A percentile compares a stretch with the other conserved stretches of the same genome.
phyloP scores from a whole-genome alignment of 495 filamentous ascomycete species.

The Friedmanniomyces simplex region DNA sequence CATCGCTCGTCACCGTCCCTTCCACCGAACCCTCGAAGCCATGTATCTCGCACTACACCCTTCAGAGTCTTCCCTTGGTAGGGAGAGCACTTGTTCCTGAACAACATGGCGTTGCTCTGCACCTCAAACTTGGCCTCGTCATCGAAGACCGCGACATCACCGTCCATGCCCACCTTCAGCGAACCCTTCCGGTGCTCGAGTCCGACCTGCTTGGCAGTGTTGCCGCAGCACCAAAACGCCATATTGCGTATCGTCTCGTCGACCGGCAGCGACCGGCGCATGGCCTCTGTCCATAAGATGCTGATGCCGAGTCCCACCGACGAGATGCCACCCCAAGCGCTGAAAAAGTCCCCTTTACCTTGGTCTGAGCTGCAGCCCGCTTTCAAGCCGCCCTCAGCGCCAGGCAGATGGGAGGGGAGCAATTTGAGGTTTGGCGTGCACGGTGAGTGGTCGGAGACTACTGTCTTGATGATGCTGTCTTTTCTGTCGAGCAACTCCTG shows the following conservation, averaged over 20 bases:
- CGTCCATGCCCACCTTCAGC: constrained; percentile 75
- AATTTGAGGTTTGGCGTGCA: constrained; percentile 93
- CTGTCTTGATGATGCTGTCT: constrained; percentile 76
- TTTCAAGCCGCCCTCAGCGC: neutral
- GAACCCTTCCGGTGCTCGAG: constrained; percentile 74
- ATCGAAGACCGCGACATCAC: constrained; percentile 88
- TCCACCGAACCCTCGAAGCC: constrained; percentile 59
- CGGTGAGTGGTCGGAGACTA: constrained; percentile 94
- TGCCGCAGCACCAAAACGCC: constrained; percentile 71
- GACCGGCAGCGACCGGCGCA: constrained; percentile 42
- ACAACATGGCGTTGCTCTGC: constrained; percentile 56
- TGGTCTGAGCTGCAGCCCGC: constrained; percentile 22
- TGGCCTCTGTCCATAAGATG: constrained; percentile 76
- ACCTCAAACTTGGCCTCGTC: constrained; percentile 68
- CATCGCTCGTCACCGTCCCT: constrained; percentile 29
- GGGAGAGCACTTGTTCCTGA: constrained; percentile 88
- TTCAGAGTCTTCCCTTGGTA: constrained; percentile 76
- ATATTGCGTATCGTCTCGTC: constrained; percentile 55
- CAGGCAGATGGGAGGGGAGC: constrained; percentile 55
- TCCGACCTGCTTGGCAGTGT: constrained; percentile 86
- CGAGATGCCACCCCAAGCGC: constrained; percentile 92
- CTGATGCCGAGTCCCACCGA: constrained; percentile 85
- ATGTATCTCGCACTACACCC: constrained; percentile 81
- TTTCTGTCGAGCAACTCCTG: constrained; percentile 35
- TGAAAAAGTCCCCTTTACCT: constrained; percentile 73